Evolutionary conservation across 139 green algal genomes (phyloP).

Genomic region (Edaphochlamys debaryana): DNA sequence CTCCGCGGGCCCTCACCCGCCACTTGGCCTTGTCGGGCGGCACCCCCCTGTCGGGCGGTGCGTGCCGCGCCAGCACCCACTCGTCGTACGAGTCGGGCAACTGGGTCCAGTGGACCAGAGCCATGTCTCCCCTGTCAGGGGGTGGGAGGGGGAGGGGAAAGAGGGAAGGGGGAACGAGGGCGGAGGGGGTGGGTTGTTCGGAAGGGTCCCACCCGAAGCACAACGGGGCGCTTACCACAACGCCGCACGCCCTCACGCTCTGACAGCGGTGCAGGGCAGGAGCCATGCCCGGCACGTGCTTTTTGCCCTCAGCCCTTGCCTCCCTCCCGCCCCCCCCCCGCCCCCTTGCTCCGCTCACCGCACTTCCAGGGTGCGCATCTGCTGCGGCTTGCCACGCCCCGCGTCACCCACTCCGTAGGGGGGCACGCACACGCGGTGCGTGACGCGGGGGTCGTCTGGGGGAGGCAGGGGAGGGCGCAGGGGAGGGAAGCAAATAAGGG

Average conservation of each 20-base stretch:
- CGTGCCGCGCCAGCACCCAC: slow-evolving; percentile 67
- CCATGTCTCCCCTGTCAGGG: slow-evolving; percentile 52
- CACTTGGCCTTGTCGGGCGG: slow-evolving; percentile 22
- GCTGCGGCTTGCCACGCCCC: slow-evolving; percentile 74
- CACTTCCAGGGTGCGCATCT: slow-evolving; percentile 73
- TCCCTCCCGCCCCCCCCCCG: too few relatives aligned
- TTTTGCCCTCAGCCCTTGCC: too few relatives aligned
- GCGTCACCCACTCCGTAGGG: slow-evolving; percentile 74
- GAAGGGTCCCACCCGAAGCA: too few relatives aligned
- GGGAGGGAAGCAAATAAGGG: too few relatives aligned
- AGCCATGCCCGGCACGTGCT: too few relatives aligned
- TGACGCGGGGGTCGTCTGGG: slow-evolving; percentile 66
- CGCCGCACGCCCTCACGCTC: too few relatives aligned
- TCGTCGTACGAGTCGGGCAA: slow-evolving; percentile 75
- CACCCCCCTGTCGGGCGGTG: slow-evolving; percentile 60
- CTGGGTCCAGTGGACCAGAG: slow-evolving; percentile 87
- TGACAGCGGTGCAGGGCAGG: too few relatives aligned
- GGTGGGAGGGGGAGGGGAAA: too few relatives aligned
- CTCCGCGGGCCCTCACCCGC: slow-evolving; percentile 33
- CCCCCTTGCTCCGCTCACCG: slow-evolving; percentile 32
- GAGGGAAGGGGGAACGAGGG: too few relatives aligned
- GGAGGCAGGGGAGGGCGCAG: not conserved
- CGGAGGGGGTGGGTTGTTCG: too few relatives aligned
- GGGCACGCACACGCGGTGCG: slow-evolving; percentile 78
- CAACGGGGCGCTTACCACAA: too few relatives aligned